phyloP scores from a whole-genome alignment of 1,139 yeast genomes.

The Hyphopichia fennica region DNA sequence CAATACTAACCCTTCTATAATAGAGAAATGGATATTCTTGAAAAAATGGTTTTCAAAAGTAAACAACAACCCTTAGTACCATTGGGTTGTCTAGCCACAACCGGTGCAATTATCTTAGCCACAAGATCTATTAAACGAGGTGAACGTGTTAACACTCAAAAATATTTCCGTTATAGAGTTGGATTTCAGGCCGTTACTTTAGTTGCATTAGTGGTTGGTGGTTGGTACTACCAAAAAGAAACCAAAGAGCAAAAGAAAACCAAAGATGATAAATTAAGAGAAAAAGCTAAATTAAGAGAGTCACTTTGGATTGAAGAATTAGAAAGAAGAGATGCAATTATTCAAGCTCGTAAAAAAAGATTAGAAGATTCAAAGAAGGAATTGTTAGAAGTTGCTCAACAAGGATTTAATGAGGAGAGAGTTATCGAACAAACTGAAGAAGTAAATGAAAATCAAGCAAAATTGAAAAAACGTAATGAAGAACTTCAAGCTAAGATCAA shows the following conservation, averaged over 20 bases:
- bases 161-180: conserved; percentile 87
- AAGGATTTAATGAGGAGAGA: conserved; percentile 34
- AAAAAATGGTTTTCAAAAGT: conserved; percentile 39
- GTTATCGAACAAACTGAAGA: neutral
- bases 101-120: conserved; percentile 78
- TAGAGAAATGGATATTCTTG: conserved; percentile 32
- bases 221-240: conserved; percentile 57
- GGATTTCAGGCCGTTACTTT: conserved; percentile 82
- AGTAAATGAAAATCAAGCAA: conserved; percentile 1
- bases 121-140: conserved; percentile 75
- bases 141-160: conserved; percentile 72
- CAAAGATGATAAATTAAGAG: conserved; percentile 61
- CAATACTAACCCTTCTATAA: conserved; percentile 4
- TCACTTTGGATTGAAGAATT: conserved; percentile 87
- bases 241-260: conserved; percentile 42
- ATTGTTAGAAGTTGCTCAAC: conserved; percentile 38
- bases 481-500: conserved; percentile 2
- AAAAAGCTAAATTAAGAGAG: conserved; percentile 83
- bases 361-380: conserved; percentile 40
- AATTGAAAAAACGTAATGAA: conserved; percentile 1
- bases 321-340: conserved; percentile 74
- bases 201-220: conserved; percentile 80
- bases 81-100: conserved; percentile 72
- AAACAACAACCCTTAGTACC: conserved; percentile 83
- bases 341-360: conserved; percentile 61